A percentile compares a stretch with the other conserved stretches of the same genome.
Evolutionary conservation across 78 protist species (phyloP).

Genomic region (Dictyostelium discoideum): DNA sequence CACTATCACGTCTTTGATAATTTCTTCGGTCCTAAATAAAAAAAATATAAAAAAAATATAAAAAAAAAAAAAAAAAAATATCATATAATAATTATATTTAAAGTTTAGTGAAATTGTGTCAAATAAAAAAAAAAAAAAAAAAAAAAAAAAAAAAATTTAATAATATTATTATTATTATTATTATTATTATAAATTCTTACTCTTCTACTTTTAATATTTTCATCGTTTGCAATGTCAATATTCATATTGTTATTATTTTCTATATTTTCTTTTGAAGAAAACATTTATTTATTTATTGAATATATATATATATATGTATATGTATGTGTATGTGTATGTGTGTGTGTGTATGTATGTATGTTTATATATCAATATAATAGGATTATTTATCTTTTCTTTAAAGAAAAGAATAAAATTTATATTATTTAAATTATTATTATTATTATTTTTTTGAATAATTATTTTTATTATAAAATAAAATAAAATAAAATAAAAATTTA

Average conservation of each 20-base stretch:
- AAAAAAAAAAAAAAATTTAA: background rate
- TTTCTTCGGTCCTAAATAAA: background rate
- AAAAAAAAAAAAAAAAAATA: too few relatives aligned
- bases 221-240: background rate
- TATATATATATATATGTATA: background rate
- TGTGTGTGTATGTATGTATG: too few relatives aligned
- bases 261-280: conserved; percentile 3
- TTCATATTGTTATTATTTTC: background rate
- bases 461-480: too few relatives aligned
- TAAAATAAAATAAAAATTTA: too few relatives aligned
- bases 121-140: too few relatives aligned
- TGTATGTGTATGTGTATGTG: too few relatives aligned
- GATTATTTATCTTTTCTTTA: background rate
- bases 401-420: background rate
- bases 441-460: too few relatives aligned
- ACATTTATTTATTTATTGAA: background rate
- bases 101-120: background rate
- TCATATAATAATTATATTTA: background rate
- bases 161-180: background rate
- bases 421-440: too few relatives aligned
- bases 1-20: conserved; percentile 1
- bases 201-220: background rate
- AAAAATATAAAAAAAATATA: too few relatives aligned
- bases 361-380: too few relatives aligned
- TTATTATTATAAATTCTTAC: background rate